phyloP scores from a whole-genome alignment of 495 filamentous ascomycete genomes.

The Echria macrotheca region DNA sequence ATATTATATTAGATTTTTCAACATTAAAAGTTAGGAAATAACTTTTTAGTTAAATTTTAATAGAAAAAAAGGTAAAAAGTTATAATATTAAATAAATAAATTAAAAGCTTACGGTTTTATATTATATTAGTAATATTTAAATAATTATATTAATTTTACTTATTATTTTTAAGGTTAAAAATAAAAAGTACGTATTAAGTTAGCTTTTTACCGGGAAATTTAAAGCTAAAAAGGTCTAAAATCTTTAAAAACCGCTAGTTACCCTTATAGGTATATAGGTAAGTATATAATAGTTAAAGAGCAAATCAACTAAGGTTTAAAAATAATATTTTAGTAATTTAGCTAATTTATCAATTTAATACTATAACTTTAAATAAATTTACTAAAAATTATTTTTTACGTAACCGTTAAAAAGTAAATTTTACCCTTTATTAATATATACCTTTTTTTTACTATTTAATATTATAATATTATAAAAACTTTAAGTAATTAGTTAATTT shows the following conservation, averaged over 20 bases:
- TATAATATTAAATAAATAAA: neutral
- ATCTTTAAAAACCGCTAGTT: neutral
- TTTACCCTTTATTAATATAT: neutral
- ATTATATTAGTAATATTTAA: neutral
- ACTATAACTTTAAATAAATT: neutral
- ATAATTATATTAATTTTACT: neutral
- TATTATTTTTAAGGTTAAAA: neutral
- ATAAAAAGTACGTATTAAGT: neutral
- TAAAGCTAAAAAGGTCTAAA: conserved; percentile 5
- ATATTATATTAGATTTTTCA: neutral
- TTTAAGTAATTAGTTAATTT: neutral
- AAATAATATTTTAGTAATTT: neutral
- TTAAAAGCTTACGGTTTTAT: conserved; percentile 1
- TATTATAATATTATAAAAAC: neutral
- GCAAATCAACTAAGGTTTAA: neutral
- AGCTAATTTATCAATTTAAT: neutral
- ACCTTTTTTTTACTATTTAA: neutral
- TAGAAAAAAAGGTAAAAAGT: conserved; percentile 3
- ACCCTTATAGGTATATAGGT: no score
- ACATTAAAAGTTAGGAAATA: neutral
- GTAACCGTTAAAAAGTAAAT: conserved; percentile 2
- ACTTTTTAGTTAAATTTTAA: neutral
- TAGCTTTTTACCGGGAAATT: neutral
- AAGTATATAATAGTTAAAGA: conserved; percentile 3
- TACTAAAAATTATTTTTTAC: neutral